phyloP scores from a whole-genome alignment of 2,329 filamentous ascomycete species.

The Cladosporium cucumerinum region DNA sequence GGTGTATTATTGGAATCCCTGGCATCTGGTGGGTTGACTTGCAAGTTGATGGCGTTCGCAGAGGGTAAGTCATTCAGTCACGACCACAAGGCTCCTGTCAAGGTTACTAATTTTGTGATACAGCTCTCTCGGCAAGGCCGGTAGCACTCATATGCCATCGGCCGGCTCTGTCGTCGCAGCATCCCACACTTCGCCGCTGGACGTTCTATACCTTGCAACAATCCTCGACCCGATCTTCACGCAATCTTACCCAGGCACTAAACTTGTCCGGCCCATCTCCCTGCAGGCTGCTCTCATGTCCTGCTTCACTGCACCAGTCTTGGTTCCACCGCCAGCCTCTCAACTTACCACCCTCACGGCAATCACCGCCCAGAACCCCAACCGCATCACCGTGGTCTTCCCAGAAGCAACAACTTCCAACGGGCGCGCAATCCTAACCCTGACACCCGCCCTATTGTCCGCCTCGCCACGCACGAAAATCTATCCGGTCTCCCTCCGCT shows the following conservation, averaged over 20 bases:
- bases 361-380: slow-evolving; percentile 65
- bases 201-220: slow-evolving; percentile 88
- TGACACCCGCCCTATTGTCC: slow-evolving; percentile 72
- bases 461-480: slow-evolving; percentile 67
- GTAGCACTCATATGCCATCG: slow-evolving; percentile 64
- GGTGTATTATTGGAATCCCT: slow-evolving; percentile 81
- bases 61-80: slow-evolving; percentile 57
- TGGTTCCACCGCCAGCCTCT: slow-evolving; percentile 29
- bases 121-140: slow-evolving; percentile 67
- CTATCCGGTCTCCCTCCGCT: slow-evolving; percentile 86
- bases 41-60: slow-evolving; percentile 95
- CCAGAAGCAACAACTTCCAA: slow-evolving; percentile 95
- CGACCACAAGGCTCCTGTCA: neutral
- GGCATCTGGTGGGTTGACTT: slow-evolving; percentile 98
- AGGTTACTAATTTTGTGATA: slow-evolving; percentile 14
- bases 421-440: slow-evolving; percentile 80
- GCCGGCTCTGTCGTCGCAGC: slow-evolving; percentile 80
- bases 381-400: slow-evolving; percentile 78
- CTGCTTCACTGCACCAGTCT: slow-evolving; percentile 37
- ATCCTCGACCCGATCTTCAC: slow-evolving; percentile 97
- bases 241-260: slow-evolving; percentile 69
- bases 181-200: slow-evolving; percentile 88
- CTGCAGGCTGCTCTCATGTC: slow-evolving; percentile 71
- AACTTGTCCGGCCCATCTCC: slow-evolving; percentile 71
- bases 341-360: slow-evolving; percentile 38